These are phyloP conservation scores for Chaetoscypha palmicola DNA, from an alignment of 2,329 filamentous ascomycete species.

Conservation along the genomic window DNA sequence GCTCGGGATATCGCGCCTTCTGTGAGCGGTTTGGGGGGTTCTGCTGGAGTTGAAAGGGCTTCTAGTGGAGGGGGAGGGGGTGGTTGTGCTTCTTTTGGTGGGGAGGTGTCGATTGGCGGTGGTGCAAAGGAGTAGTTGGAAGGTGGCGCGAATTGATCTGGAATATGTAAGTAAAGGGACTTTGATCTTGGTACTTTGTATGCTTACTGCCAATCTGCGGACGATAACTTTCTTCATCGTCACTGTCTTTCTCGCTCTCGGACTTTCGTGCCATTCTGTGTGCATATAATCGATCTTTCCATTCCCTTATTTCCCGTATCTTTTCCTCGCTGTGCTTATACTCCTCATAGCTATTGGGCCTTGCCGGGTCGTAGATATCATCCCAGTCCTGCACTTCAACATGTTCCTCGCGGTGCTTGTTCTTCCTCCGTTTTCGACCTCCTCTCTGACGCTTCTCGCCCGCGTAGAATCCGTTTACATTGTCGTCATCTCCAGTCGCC, in stretches of 20 bases:
- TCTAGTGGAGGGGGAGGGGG: conserved; percentile 27
- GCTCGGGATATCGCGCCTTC: conserved; percentile 66
- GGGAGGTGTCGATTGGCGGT: conserved; percentile 37
- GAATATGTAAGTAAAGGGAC: conserved; percentile 11
- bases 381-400: conserved; percentile 70
- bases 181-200: background rate
- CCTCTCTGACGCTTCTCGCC: conserved; percentile 61
- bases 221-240: conserved; percentile 40
- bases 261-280: conserved; percentile 50
- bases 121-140: conserved; percentile 50
- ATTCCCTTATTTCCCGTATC: conserved; percentile 71
- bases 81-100: conserved; percentile 24
- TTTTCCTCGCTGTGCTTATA: conserved; percentile 81
- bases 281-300: conserved; percentile 75
- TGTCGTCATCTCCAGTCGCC: conserved; percentile 71
- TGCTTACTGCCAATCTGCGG: conserved; percentile 40
- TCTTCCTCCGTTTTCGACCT: conserved; percentile 58
- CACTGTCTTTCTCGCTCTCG: conserved; percentile 37
- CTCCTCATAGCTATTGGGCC: conserved; percentile 78
- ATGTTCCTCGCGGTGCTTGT: conserved; percentile 62
- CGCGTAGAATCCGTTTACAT: conserved; percentile 57
- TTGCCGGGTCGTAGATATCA: conserved; percentile 78
- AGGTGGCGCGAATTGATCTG: conserved; percentile 56
- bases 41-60: conserved; percentile 28
- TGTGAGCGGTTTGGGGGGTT: conserved; percentile 27